Conservation (phyloP, 2,329 filamentous ascomycete genomes). For the Cadophora malorum region DNA sequence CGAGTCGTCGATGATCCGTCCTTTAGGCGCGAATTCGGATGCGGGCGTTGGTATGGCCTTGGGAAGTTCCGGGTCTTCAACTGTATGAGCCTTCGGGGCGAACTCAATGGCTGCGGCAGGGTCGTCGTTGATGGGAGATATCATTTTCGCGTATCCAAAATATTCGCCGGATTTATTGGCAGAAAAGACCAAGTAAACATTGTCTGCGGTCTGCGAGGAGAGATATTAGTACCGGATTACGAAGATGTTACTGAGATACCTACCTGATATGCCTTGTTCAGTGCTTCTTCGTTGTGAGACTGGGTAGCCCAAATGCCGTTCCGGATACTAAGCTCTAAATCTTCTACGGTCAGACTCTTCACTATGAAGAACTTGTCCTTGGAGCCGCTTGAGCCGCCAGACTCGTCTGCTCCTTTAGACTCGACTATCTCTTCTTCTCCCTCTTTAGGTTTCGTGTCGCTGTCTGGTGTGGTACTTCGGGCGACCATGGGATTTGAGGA, state of each 20-base stretch:
- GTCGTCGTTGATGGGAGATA: conserved; percentile 81
- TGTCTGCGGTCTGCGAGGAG: conserved; percentile 69
- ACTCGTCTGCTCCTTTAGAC: conserved; percentile 14
- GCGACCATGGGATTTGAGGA: conserved; percentile 34
- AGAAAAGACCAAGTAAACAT: conserved; percentile 92
- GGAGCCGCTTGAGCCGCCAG: conserved; percentile 18
- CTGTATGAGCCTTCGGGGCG: conserved; percentile 66
- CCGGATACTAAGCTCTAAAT: conserved; percentile 84
- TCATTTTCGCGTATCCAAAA: conserved; percentile 93
- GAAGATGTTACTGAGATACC: conserved; percentile 33
- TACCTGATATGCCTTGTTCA: conserved; percentile 86
- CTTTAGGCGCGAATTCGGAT: conserved; percentile 78
- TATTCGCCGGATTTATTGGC: conserved; percentile 98
- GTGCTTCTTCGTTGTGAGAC: conserved; percentile 83
- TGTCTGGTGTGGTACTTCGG: conserved; percentile 42
- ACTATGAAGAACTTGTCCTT: conserved; percentile 88
- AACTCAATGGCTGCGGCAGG: conserved; percentile 72
- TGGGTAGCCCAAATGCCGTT: conserved; percentile 95
- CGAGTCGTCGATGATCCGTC: conserved; percentile 90
- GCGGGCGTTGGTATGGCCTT: conserved; percentile 81
- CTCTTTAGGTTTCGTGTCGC: conserved; percentile 43
- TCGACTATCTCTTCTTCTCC: conserved; percentile 25
- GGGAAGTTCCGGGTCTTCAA: conserved; percentile 69
- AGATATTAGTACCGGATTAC: conserved; percentile 23
- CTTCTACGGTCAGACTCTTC: conserved; percentile 90